Evolutionary conservation across 176 grass and related monocot species (phyloP).

Genomic region (Bothriochloa decipiens): DNA sequence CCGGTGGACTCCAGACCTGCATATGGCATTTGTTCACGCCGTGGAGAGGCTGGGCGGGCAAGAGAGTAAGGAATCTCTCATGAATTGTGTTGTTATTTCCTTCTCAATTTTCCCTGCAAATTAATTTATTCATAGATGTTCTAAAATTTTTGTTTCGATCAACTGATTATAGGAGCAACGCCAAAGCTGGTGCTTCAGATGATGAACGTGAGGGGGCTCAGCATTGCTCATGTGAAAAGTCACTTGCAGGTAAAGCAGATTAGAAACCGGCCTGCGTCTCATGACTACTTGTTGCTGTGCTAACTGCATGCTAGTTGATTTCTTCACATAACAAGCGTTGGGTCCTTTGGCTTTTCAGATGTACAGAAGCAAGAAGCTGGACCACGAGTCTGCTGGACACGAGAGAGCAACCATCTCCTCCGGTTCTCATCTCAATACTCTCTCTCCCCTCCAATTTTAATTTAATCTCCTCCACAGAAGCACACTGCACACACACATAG

Average conservation of each 20-base stretch:
- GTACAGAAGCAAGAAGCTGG: constrained; percentile 98
- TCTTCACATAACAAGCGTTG: constrained; percentile 42
- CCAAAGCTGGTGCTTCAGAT: constrained; percentile 99
- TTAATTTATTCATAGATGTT: constrained; percentile 14
- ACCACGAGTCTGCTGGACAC: constrained; percentile 66
- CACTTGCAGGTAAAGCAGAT: constrained; percentile 90
- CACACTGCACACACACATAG: constrained; percentile 1
- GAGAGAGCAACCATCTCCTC: constrained; percentile 60
- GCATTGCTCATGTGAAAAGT: constrained; percentile 99
- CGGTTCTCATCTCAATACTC: constrained; percentile 35
- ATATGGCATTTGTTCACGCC: constrained; percentile 88
- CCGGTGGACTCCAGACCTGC: constrained; percentile 94
- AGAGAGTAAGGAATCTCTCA: constrained; percentile 72
- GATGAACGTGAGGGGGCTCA: constrained; percentile 99
- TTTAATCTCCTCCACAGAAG: neutral
- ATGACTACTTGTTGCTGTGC: constrained; percentile 43
- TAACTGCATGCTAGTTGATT: constrained; percentile 20
- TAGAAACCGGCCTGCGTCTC: constrained; percentile 43
- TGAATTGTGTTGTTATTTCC: neutral
- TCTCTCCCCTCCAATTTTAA: neutral
- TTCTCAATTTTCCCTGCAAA: neutral
- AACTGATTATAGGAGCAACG: constrained; percentile 72
- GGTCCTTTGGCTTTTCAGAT: constrained; percentile 66
- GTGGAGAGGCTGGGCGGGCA: constrained; percentile 92
- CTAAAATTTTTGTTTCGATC: neutral